Evolutionary conservation across 441 rosid genomes (phyloP), one percentile per base, ranked within the genome.

Genomic region (Mallotus japonicus): DNA sequence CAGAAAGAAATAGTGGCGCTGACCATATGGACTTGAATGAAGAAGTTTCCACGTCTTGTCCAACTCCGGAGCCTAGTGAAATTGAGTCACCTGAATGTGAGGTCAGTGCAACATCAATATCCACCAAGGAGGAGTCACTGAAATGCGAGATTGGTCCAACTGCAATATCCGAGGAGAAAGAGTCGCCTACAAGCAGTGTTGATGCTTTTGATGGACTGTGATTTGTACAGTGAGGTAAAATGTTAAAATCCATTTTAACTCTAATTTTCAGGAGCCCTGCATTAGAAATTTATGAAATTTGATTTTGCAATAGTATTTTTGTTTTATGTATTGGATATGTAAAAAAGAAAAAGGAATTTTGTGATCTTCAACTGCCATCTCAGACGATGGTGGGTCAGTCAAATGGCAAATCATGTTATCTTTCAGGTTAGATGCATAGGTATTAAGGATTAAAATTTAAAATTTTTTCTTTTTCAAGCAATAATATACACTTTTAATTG

Each of bases 191-290:
- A 77, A 74, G 71, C 61, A 67, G 76, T 49, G 75, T 71, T 80
- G 80, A 84, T 76, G 78, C 11, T 57, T 17, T 19, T 74, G 78
- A 71, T 76, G 73, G 24, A 78, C 76, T 69, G 73, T 68, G 84
- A 75, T 69, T 76, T 89, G 94, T 89, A 87, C 88, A 86, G 89
- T 79, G 88, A 87, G 90, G 88, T 85, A 84, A 87, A 77, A 53
- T 75, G 76, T 34, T 68, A 73, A 61, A 74, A 74, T 71, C 74
- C 70, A 22, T 79, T 67, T 65, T 62, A 73, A 69, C 71, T 72
- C 73, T 72, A 74, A 75, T 77, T 82, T 78, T 73, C 69, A 53
- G 24, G 47, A 66, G 62, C 65, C 71, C 49, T 76, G 57, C 50
- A 44, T 77, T 56, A 65, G 77, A 65, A 64, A 54, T 65, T 66